Evolutionary conservation across 163 green algal species (phyloP).

Genomic region (Scenedesmus sp.): DNA sequence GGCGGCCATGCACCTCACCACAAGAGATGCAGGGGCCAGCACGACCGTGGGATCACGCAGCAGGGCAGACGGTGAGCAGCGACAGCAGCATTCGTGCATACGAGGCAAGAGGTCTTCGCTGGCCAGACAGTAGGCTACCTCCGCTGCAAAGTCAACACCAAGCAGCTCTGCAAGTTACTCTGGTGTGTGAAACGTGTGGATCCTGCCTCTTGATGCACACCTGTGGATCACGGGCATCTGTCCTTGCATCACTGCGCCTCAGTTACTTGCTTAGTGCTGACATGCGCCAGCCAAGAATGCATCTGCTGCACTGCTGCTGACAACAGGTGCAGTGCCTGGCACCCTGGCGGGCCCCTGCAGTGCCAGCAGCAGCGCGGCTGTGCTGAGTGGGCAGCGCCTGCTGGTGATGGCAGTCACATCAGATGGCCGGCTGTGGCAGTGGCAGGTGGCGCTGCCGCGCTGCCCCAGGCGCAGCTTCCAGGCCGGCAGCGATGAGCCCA

Average conservation of each 20-base stretch:
- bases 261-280: too few relatives aligned
- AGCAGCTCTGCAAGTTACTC: too few relatives aligned
- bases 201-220: too few relatives aligned
- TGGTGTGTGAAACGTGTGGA: too few relatives aligned
- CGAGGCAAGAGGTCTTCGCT: neutral
- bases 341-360: neutral
- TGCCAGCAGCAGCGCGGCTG: neutral
- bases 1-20: constrained; percentile 13
- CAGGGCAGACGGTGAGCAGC: constrained; percentile 21
- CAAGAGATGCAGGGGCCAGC: neutral
- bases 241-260: too few relatives aligned
- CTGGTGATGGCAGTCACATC: constrained; percentile 73
- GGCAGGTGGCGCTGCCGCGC: constrained; percentile 65
- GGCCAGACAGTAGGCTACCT: too few relatives aligned
- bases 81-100: constrained; percentile 4
- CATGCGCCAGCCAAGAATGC: neutral
- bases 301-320: neutral
- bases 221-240: too few relatives aligned
- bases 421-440: constrained; percentile 82
- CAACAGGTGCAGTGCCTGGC: neutral
- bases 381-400: constrained; percentile 50
- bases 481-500: constrained; percentile 22
- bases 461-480: constrained; percentile 18
- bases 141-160: too few relatives aligned
- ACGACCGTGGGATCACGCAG: neutral